Evolutionary conservation across 257 asterid species (phyloP), one percentile per base, ranked within the genome.

Genomic region (Orobanche coerulescens): DNA sequence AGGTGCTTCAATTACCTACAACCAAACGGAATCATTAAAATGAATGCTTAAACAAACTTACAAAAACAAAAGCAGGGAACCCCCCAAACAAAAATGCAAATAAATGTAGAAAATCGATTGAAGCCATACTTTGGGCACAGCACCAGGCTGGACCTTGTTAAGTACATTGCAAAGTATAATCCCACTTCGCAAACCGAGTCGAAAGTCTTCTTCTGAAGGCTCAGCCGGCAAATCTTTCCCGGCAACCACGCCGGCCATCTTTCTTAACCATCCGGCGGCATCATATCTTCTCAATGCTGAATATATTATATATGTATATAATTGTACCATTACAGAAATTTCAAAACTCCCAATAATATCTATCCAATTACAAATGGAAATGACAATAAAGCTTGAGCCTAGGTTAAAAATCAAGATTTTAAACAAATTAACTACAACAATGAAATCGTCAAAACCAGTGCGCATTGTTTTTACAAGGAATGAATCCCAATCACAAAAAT

Each of bases 191-290:
- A 92, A 74, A 31, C 95, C 98, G n/a, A 79, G 81, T 39, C 92
- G 80, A 72, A 92, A 88, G 25, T 81, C 90, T 47, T 88, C 94
- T 73, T 88, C 98, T 40, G 98, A 92, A 60, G 96, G 96, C 78
- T 88, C 79, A 8, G 95, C 96, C 0, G 98, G 94, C 58, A 92
- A 82, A 73, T 92, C 96, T 82, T 76, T 88, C 44, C 87, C 96
- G 23, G 78, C 85, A 43, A 91, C 96, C 20, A 87, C 96, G 62
- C 96, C 98, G 30, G 76, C 84, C 83, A 79, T 76, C 75, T 86
- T 92, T 73, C 98, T 81, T 63, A 92, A 55, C 96, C 98, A 92
- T 46, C 79, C 71, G 16, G 95, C 84, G 2, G 95, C 96, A 49
- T 81, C 95, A 71, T 85, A 78, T 82, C 94, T 84, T 78, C 96